Conservation (phyloP, 306 rosid genomes). For the Malus sieversii region DNA sequence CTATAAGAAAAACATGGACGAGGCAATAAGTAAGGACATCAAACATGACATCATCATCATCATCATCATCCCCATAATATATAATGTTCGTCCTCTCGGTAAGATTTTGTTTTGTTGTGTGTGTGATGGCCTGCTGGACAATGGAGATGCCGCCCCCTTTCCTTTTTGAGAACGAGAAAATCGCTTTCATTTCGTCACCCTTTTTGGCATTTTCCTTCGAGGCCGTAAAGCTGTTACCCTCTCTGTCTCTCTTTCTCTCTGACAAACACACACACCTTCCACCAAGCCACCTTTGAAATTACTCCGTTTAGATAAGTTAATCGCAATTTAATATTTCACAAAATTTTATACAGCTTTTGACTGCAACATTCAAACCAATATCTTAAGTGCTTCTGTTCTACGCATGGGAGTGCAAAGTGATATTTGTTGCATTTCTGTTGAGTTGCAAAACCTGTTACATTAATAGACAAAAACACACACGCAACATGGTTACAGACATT, state of each 20-base stretch:
- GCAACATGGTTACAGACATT: no score
- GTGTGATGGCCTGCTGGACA: conserved; percentile 8
- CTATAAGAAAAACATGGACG: not conserved
- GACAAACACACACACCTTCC: not conserved
- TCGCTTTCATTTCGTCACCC: conserved; percentile 17
- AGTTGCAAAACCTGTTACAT: not conserved
- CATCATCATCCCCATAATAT: conserved; percentile 5
- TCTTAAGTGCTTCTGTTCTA: not conserved
- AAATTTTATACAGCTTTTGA: no score
- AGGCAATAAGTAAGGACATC: conserved; percentile 22
- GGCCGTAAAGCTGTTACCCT: not conserved
- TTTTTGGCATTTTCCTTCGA: conserved; percentile 24
- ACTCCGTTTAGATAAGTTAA: not conserved
- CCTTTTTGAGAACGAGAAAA: conserved; percentile 16
- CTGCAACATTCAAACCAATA: no score
- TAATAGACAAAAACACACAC: no score
- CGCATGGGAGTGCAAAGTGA: not conserved
- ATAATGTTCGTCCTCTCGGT: not conserved
- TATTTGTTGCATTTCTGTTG: not conserved
- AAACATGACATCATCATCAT: conserved; percentile 14
- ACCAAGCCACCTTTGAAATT: conserved; percentile 4
- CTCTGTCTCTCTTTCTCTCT: not conserved
- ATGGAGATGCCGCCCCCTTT: not conserved
- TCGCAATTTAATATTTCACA: no score
- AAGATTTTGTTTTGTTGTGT: conserved; percentile 8